These are phyloP conservation scores for Tripterygium wilfordii DNA, from an alignment of 177 flowering plant species.

Conservation along the genomic window DNA sequence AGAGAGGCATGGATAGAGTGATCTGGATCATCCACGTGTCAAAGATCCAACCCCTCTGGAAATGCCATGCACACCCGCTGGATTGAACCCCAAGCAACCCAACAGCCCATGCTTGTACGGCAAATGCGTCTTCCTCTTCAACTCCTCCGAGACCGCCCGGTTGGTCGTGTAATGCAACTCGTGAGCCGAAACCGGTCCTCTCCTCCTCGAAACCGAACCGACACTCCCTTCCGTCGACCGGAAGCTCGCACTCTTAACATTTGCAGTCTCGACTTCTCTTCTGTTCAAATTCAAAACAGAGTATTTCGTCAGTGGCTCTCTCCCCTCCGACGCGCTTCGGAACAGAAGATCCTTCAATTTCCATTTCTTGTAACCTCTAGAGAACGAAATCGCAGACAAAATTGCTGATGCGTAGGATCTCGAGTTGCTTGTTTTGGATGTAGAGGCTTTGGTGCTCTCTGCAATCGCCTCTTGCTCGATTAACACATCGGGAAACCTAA, in stretches of 20 bases:
- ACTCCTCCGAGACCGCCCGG: conserved; percentile 53
- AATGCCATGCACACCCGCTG: conserved; percentile 20
- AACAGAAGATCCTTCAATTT: conserved; percentile 47
- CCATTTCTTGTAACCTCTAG: conserved; percentile 35
- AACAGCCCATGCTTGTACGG: conserved; percentile 53
- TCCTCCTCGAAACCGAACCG: conserved; percentile 33
- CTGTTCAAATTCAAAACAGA: conserved; percentile 16
- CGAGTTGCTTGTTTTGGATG: background rate
- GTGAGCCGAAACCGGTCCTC: conserved; percentile 39
- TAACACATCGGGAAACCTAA: conserved; percentile 35
- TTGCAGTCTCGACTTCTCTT: conserved; percentile 15
- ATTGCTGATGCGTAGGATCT: conserved; percentile 13
- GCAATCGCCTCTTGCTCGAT: conserved; percentile 6
- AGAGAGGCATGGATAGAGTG: background rate
- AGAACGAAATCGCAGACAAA: conserved; percentile 19
- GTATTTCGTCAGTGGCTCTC: conserved; percentile 23
- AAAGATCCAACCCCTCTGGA: conserved; percentile 29
- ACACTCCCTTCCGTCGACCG: conserved; percentile 31
- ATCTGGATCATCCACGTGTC: conserved; percentile 24
- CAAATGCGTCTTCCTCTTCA: conserved; percentile 53
- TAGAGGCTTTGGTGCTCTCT: background rate
- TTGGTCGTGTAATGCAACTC: conserved; percentile 53
- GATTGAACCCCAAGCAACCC: conserved; percentile 54
- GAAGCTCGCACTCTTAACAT: conserved; percentile 35
- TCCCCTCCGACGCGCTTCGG: conserved; percentile 59